Percentiles rank a stretch among this genome's conserved stretches.
Conservation (phyloP, 768 basidiomycete genomes). For the Clavulina sp. region DNA sequence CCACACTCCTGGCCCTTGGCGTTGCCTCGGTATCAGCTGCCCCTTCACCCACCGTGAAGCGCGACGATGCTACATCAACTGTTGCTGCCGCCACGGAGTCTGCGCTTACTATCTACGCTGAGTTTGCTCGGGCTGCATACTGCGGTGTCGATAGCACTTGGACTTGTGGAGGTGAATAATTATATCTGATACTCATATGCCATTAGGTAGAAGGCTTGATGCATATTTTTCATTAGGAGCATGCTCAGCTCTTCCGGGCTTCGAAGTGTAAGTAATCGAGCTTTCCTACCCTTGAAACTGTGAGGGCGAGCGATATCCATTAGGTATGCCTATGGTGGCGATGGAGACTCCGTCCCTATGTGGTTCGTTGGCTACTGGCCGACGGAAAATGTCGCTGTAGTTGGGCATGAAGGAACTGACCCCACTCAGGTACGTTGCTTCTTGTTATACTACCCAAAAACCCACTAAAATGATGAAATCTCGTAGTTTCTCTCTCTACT, state of each 20-base stretch:
- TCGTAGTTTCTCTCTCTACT: constrained; percentile 19
- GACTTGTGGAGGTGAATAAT: neutral
- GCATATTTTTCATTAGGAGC: neutral
- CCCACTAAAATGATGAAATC: neutral
- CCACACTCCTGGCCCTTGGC: too few relatives aligned
- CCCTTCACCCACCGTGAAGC: too few relatives aligned
- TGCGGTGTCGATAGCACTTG: neutral
- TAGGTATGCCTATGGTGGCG: neutral
- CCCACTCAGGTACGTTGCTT: neutral
- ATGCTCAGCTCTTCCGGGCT: neutral
- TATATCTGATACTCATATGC: neutral
- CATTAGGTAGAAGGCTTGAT: neutral
- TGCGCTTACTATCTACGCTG: neutral
- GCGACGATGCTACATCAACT: too few relatives aligned
- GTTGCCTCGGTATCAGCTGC: too few relatives aligned
- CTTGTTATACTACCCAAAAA: neutral
- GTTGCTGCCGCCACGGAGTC: neutral
- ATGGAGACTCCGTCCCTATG: neutral
- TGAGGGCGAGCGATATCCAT: neutral
- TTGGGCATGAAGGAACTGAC: neutral
- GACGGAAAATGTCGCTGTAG: neutral
- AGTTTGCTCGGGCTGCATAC: constrained; percentile 8
- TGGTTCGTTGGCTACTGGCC: neutral
- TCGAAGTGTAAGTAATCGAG: too few relatives aligned
- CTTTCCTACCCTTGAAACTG: neutral